These are phyloP conservation scores for Bipolaris zeicola DNA, from an alignment of 2,329 filamentous ascomycete species.

Conservation along the genomic window DNA sequence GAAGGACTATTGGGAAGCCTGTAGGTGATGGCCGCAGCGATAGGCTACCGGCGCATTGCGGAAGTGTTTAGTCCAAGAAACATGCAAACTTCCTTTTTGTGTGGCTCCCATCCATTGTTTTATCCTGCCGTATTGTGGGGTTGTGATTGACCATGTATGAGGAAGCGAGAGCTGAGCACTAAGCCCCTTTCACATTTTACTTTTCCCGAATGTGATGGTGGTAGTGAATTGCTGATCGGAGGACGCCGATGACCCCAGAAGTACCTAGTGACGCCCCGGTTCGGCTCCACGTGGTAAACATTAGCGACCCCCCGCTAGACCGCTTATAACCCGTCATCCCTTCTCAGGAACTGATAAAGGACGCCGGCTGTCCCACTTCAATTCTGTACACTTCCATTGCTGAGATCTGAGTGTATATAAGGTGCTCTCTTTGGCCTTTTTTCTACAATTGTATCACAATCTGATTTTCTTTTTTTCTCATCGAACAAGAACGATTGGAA, in stretches of 20 bases:
- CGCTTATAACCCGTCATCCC: conserved; percentile 9
- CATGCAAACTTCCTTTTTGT: conserved; percentile 3
- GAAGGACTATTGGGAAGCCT: background rate
- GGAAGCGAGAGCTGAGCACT: background rate
- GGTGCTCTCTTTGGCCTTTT: background rate
- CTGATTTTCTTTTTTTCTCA: background rate
- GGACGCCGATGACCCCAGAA: conserved; percentile 19
- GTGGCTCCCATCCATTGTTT: background rate
- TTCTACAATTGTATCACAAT: background rate
- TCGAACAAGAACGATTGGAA: background rate
- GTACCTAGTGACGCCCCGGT: conserved; percentile 6
- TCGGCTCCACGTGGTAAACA: conserved; percentile 23
- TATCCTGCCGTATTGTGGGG: background rate
- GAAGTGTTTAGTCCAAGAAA: background rate
- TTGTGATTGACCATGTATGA: background rate
- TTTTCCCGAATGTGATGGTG: conserved; percentile 12
- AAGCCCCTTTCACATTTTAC: background rate
- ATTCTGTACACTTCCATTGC: background rate
- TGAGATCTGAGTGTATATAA: background rate
- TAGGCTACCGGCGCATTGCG: conserved; percentile 22
- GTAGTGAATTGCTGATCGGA: conserved; percentile 18
- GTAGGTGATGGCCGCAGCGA: background rate
- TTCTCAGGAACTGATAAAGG: conserved; percentile 25
- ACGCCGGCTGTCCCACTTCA: background rate
- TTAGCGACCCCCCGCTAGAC: conserved; percentile 24